A percentile compares a stretch with the other conserved stretches of the same genome.
Conservation (phyloP, 768 basidiomycete genomes). For the Fomitopsis pulvina region DNA sequence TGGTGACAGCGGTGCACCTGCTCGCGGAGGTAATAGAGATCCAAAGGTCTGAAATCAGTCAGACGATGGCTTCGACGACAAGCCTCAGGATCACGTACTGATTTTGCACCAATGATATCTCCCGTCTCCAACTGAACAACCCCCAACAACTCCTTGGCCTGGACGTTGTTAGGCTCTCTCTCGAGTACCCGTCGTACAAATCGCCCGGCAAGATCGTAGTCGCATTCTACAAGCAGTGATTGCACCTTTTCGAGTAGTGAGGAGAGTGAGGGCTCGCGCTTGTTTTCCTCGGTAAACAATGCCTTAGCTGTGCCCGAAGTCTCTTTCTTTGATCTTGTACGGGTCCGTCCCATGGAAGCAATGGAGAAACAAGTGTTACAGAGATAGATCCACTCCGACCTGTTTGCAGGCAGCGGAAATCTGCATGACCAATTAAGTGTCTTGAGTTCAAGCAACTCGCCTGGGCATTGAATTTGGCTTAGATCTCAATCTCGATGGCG, state of each 20-base stretch:
- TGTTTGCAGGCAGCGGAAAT: too few species aligned
- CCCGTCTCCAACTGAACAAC: conserved; percentile 75
- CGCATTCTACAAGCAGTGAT: conserved; percentile 74
- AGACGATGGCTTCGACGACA: conserved; percentile 5
- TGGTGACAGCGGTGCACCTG: conserved; percentile 51
- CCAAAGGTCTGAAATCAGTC: conserved; percentile 47
- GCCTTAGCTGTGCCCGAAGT: conserved; percentile 13
- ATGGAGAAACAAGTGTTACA: not conserved
- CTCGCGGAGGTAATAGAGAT: conserved; percentile 53
- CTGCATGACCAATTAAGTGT: too few species aligned
- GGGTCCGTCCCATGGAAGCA: conserved; percentile 25
- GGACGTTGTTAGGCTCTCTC: conserved; percentile 51
- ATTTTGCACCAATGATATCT: conserved; percentile 63
- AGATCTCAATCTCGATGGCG: not conserved
- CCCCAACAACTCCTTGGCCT: conserved; percentile 77
- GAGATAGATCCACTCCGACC: too few species aligned
- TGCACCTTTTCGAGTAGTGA: conserved; percentile 73
- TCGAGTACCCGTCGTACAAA: conserved; percentile 68
- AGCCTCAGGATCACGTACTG: conserved; percentile 39
- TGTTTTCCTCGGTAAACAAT: conserved; percentile 24
- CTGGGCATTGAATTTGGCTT: not conserved
- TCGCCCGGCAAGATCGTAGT: conserved; percentile 73
- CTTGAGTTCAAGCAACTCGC: not conserved
- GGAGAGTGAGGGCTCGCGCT: conserved; percentile 24
- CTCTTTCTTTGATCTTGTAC: conserved; percentile 24